phyloP scores from a whole-genome alignment of 1,284 basidiomycete species.

The Crucibulum parvulum region DNA sequence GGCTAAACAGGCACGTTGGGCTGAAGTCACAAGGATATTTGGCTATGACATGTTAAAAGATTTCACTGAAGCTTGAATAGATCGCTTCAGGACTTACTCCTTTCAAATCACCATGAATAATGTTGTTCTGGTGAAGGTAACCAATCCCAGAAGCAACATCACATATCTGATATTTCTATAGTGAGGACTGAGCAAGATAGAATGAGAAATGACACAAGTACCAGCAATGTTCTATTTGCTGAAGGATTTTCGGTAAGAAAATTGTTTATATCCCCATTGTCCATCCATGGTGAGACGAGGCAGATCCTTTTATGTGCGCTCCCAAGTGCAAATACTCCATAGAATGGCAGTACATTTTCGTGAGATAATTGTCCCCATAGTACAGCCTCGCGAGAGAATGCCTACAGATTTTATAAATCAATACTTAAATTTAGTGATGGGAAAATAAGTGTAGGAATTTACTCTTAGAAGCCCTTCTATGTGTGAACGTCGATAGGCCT shows the following conservation, averaged over 20 bases:
- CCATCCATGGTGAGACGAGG: conserved; percentile 41
- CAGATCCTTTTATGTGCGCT: conserved; percentile 20
- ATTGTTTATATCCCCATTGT: conserved; percentile 31
- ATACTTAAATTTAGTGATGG: not conserved
- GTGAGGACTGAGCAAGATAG: too few species aligned
- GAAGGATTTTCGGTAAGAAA: conserved; percentile 14
- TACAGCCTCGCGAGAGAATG: conserved; percentile 21
- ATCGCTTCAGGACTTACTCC: conserved; percentile 27
- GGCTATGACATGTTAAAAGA: conserved; percentile 21
- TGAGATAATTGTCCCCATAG: conserved; percentile 29
- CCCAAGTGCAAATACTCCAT: conserved; percentile 22
- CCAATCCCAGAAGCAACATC: conserved; percentile 37
- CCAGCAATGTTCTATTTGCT: conserved; percentile 22
- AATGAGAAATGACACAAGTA: conserved; percentile 4
- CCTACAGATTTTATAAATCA: not conserved
- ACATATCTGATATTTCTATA: conserved; percentile 12
- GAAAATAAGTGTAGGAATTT: not conserved
- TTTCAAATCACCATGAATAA: conserved; percentile 47
- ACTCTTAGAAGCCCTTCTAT: conserved; percentile 12
- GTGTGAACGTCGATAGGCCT: conserved; percentile 6
- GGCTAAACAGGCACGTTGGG: conserved; percentile 31
- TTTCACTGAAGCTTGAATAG: not conserved
- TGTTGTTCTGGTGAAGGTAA: conserved; percentile 37
- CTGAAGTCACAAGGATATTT: conserved; percentile 36
- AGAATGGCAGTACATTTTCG: conserved; percentile 29